These are phyloP conservation scores for Xanthoparmelia taractica DNA, from an alignment of 495 filamentous ascomycete species.

Conservation along the genomic window DNA sequence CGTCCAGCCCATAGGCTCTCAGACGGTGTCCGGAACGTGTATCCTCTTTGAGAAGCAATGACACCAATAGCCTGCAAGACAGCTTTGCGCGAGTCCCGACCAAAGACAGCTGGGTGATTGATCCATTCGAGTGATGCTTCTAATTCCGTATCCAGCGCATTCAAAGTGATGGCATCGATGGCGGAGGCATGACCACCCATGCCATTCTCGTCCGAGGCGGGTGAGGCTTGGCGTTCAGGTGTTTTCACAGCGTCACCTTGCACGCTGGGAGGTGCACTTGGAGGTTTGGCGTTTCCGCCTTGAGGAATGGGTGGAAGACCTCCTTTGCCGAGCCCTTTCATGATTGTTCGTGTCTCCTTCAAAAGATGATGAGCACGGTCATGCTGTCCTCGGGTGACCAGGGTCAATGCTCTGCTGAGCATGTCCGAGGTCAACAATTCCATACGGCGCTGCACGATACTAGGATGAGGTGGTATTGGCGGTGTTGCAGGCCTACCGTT, in stretches of 20 bases:
- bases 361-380: constrained; percentile 88
- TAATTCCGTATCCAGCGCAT: constrained; percentile 83
- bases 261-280: constrained; percentile 32
- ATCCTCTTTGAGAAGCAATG: constrained; percentile 87
- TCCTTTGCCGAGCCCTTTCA: constrained; percentile 93
- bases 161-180: constrained; percentile 59
- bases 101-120: constrained; percentile 90
- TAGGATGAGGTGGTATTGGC: constrained; percentile 90
- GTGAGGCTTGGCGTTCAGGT: constrained; percentile 43
- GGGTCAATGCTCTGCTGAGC: constrained; percentile 83
- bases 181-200: constrained; percentile 40
- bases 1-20: constrained; percentile 81
- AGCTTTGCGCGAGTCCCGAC: constrained; percentile 89
- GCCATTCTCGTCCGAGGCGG: constrained; percentile 40
- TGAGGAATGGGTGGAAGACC: constrained; percentile 86
- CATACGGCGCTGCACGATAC: constrained; percentile 95
- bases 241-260: constrained; percentile 33
- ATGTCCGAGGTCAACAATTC: constrained; percentile 97
- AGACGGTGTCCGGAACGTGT: constrained; percentile 82
- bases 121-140: constrained; percentile 98
- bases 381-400: constrained; percentile 85
- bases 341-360: constrained; percentile 86
- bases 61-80: constrained; percentile 95
- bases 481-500: constrained; percentile 58
- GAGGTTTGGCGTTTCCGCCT: constrained; percentile 29